These are phyloP conservation scores for Xylariales sp. DNA, from an alignment of 2,329 filamentous ascomycete species.

Conservation along the genomic window DNA sequence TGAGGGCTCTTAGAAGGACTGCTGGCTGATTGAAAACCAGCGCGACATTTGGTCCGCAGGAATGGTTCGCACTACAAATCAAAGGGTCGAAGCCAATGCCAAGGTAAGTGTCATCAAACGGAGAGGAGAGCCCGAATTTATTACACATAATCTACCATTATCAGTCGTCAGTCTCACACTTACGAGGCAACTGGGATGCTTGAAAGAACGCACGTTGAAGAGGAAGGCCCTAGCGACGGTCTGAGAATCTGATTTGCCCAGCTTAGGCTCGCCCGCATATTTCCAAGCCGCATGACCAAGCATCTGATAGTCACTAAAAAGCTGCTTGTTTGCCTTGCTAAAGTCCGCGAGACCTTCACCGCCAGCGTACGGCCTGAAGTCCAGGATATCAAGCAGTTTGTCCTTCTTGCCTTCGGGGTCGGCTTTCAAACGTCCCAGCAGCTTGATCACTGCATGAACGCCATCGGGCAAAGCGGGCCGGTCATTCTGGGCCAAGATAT, in stretches of 20 bases:
- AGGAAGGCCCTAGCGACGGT: constrained; percentile 14
- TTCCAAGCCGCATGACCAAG: constrained; percentile 19
- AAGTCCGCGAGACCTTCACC: constrained; percentile 13
- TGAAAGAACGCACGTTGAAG: constrained; percentile 17
- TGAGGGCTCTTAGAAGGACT: constrained; percentile 37
- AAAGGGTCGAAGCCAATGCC: constrained; percentile 23
- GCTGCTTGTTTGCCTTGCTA: constrained; percentile 14
- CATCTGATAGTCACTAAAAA: constrained; percentile 16
- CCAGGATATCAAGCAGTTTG: constrained; percentile 14
- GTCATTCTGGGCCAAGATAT: constrained; percentile 18
- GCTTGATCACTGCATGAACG: constrained; percentile 21
- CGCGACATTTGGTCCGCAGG: constrained; percentile 45
- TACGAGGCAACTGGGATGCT: background rate
- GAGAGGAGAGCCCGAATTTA: constrained; percentile 13
- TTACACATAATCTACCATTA: constrained; percentile 18
- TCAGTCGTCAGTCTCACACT: constrained; percentile 6
- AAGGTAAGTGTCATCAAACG: constrained; percentile 16
- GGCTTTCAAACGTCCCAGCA: constrained; percentile 20
- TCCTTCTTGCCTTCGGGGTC: constrained; percentile 13
- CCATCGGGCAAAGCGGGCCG: constrained; percentile 15
- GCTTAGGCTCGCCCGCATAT: constrained; percentile 16
- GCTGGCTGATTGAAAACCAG: constrained; percentile 42
- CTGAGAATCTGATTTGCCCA: constrained; percentile 13
- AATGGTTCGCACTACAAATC: constrained; percentile 38
- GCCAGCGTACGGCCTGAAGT: constrained; percentile 16